Percentiles rank a stretch among this genome's conserved stretches.
Evolutionary conservation across 2,329 filamentous ascomycete genomes (phyloP).

Genomic region (Sporothrix humicola): DNA sequence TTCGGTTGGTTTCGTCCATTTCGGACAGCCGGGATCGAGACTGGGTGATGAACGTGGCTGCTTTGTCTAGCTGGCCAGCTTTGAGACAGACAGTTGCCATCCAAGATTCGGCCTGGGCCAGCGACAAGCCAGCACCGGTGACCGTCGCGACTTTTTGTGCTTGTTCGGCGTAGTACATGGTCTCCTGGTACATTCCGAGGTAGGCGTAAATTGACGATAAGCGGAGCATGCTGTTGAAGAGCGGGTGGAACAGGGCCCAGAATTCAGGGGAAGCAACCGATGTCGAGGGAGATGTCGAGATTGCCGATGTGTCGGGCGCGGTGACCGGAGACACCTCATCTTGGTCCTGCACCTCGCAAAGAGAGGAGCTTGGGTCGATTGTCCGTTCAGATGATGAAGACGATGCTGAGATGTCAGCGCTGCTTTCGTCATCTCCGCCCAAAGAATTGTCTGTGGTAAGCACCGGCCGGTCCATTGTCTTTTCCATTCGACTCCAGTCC

Average conservation of each 20-base stretch:
- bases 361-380: conserved; percentile 1
- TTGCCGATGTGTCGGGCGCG: conserved; percentile 14
- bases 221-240: conserved; percentile 74
- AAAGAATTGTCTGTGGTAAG: background rate
- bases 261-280: conserved; percentile 61
- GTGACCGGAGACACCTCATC: background rate
- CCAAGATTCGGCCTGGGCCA: conserved; percentile 61
- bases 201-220: conserved; percentile 81
- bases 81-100: conserved; percentile 61
- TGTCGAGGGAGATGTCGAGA: background rate
- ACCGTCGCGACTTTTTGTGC: conserved; percentile 76
- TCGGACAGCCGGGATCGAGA: conserved; percentile 58
- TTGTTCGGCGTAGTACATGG: conserved; percentile 84
- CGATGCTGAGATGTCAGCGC: conserved; percentile 24
- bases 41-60: conserved; percentile 60
- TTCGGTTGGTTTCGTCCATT: conserved; percentile 52
- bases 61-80: conserved; percentile 64
- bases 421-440: conserved; percentile 38
- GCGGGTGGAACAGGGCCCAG: conserved; percentile 77
- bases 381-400: background rate
- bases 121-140: conserved; percentile 66
- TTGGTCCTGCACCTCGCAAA: background rate
- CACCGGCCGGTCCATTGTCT: conserved; percentile 38
- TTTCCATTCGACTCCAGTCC: conserved; percentile 61
- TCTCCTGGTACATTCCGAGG: conserved; percentile 85